Evolutionary conservation across 2,329 filamentous ascomycete species (phyloP).

Genomic region (Epichloe elymi): DNA sequence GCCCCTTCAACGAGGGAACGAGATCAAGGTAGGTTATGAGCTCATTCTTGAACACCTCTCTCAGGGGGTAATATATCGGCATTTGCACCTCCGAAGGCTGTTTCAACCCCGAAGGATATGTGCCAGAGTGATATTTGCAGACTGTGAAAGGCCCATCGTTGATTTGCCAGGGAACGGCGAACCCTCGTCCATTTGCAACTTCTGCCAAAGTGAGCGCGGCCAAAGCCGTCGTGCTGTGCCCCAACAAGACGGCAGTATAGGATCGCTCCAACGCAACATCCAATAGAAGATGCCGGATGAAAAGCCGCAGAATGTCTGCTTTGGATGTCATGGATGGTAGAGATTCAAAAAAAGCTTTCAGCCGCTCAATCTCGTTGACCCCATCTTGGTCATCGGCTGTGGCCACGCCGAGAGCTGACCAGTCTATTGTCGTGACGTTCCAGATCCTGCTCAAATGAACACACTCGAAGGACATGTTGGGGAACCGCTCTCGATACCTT

Average conservation of each 20-base stretch:
- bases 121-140: conserved; percentile 16
- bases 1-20: conserved; percentile 35
- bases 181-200: conserved; percentile 83
- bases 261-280: conserved; percentile 42
- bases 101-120: conserved; percentile 8
- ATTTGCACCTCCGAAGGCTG: conserved; percentile 14
- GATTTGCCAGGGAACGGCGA: conserved; percentile 67
- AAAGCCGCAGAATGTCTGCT: conserved; percentile 56
- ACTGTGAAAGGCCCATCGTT: conserved; percentile 51
- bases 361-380: conserved; percentile 23
- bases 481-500: conserved; percentile 46
- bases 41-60: conserved; percentile 77
- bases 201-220: conserved; percentile 77
- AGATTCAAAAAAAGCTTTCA: conserved; percentile 40
- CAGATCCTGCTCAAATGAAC: conserved; percentile 53
- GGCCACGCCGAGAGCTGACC: conserved; percentile 29
- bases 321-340: conserved; percentile 64
- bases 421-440: conserved; percentile 36
- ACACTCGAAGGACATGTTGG: conserved; percentile 49
- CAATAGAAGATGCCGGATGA: conserved; percentile 61
- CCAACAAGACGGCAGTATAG: conserved; percentile 66
- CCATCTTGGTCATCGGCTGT: not conserved
- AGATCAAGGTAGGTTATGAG: conserved; percentile 52
- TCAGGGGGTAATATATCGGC: conserved; percentile 57
- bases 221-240: conserved; percentile 75